These are phyloP conservation scores for Malus hybrid DNA, from an alignment of 331 rosid species.

Conservation along the genomic window DNA sequence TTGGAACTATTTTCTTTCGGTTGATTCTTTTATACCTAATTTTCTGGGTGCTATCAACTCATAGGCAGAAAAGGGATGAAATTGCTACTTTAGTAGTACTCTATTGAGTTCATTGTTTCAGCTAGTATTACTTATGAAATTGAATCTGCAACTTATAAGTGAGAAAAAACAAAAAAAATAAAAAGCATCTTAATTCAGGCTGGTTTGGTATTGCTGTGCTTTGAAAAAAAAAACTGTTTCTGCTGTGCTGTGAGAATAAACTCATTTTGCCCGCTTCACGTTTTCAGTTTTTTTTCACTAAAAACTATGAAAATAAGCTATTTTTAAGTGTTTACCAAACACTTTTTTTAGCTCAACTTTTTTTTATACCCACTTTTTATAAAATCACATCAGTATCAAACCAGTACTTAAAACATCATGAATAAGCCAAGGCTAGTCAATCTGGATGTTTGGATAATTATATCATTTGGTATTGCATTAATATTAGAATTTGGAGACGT, in stretches of 20 bases:
- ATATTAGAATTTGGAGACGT: too few relatives aligned
- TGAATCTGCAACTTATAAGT: neutral
- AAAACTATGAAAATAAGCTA: too few relatives aligned
- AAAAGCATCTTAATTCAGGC: neutral
- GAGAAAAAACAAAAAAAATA: neutral
- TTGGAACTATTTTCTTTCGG: neutral
- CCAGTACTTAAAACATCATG: neutral
- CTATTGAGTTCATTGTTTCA: neutral
- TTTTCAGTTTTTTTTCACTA: too few relatives aligned
- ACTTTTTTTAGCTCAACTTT: too few relatives aligned
- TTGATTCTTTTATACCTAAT: neutral
- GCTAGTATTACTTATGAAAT: neutral
- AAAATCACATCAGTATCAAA: too few relatives aligned
- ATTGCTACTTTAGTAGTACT: neutral
- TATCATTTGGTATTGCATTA: too few relatives aligned
- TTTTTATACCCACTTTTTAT: too few relatives aligned
- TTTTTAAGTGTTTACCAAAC: too few relatives aligned
- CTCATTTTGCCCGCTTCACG: too few relatives aligned
- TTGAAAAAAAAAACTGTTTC: too few relatives aligned
- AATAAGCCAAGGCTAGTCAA: neutral
- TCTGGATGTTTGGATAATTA: neutral
- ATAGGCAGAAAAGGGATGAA: neutral
- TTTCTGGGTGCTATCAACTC: neutral
- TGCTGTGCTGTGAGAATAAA: too few relatives aligned
- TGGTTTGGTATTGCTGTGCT: too few relatives aligned